Conservation (phyloP, 768 basidiomycete genomes). For the Phylloporus arenicola region DNA sequence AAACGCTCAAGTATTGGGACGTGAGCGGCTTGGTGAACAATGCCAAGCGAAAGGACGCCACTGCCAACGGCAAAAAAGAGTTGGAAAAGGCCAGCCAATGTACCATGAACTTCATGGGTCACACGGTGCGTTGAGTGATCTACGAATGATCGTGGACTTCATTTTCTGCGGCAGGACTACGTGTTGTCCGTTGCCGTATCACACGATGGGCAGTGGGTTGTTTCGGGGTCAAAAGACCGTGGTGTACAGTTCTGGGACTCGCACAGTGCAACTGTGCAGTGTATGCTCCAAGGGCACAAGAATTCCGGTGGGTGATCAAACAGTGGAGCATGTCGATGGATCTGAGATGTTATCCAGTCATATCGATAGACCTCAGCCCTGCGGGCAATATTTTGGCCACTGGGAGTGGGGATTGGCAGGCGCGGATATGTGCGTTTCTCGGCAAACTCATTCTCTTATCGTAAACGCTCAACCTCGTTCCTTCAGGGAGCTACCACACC, state of each 20-base stretch:
- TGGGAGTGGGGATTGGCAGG: conserved; percentile 68
- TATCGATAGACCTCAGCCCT: conserved; percentile 65
- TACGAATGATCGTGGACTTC: neutral
- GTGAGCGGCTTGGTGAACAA: conserved; percentile 37
- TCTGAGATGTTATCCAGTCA: conserved; percentile 39
- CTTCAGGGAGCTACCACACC: conserved; percentile 29
- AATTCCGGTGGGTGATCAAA: conserved; percentile 51
- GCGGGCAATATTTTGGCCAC: conserved; percentile 59
- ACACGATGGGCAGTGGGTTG: conserved; percentile 91
- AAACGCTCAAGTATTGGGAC: conserved; percentile 87
- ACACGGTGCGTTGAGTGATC: conserved; percentile 54
- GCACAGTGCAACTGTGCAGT: conserved; percentile 71
- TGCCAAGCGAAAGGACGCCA: conserved; percentile 30
- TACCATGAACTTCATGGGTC: conserved; percentile 83
- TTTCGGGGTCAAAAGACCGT: conserved; percentile 93
- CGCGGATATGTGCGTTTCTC: conserved; percentile 54
- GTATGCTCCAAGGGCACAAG: conserved; percentile 80
- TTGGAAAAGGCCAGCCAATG: conserved; percentile 50
- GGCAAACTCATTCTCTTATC: neutral
- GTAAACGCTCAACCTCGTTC: conserved; percentile 2
- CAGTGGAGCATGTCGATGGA: neutral
- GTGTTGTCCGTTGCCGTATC: conserved; percentile 76
- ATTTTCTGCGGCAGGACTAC: conserved; percentile 45
- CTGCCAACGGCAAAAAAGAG: conserved; percentile 43
- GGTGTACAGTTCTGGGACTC: conserved; percentile 95